Percentiles rank a stretch among this genome's conserved stretches.
These are phyloP conservation scores for Amauroascus verrucosus DNA, from an alignment of 2,329 filamentous ascomycete species.

Conservation along the genomic window DNA sequence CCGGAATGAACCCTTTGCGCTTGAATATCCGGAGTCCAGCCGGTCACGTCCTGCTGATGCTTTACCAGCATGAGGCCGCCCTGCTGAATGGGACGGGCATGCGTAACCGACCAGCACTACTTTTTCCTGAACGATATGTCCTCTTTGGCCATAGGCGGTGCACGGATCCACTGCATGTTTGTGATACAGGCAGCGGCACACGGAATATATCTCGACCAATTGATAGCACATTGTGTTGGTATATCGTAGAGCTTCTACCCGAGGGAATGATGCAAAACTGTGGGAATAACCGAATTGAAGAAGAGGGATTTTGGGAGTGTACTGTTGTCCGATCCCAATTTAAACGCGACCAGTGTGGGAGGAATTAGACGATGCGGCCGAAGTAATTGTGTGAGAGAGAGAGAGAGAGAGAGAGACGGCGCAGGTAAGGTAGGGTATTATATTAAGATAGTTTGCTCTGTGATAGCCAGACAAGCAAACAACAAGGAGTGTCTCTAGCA, in stretches of 20 bases:
- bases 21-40: conserved; percentile 29
- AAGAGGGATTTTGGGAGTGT: background rate
- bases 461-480: conserved; percentile 12
- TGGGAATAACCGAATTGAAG: background rate
- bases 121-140: conserved; percentile 61
- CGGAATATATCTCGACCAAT: conserved; percentile 73
- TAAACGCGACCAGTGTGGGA: background rate
- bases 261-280: background rate
- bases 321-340: background rate
- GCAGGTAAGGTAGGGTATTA: conserved; percentile 4
- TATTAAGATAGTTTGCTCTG: conserved; percentile 12
- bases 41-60: conserved; percentile 12
- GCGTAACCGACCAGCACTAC: conserved; percentile 75
- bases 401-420: too few species aligned
- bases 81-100: conserved; percentile 48
- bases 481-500: background rate
- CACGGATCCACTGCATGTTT: conserved; percentile 78
- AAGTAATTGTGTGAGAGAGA: background rate
- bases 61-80: conserved; percentile 11
- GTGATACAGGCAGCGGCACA: conserved; percentile 81
- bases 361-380: background rate
- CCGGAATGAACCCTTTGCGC: conserved; percentile 19
- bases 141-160: conserved; percentile 59
- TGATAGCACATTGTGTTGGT: conserved; percentile 67
- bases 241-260: background rate